Conservation (phyloP, 805 yeast genomes). For the Starmera caribaea region DNA sequence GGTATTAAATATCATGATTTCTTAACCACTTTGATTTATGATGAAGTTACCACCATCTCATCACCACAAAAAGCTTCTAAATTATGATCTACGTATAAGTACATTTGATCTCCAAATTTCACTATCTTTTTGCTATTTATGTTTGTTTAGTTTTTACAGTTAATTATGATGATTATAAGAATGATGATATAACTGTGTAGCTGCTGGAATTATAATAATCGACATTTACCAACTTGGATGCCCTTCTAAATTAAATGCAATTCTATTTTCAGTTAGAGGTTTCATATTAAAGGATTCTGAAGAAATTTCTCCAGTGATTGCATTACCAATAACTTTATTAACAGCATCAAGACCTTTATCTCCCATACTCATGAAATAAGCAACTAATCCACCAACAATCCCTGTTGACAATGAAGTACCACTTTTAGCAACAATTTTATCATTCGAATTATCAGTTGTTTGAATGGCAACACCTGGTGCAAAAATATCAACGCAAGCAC, state of each 20-base stretch:
- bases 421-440: constrained; percentile 22
- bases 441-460: constrained; percentile 27
- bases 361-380: constrained; percentile 33
- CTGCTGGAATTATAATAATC: background rate
- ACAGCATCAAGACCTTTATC: constrained; percentile 25
- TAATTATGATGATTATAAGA: no score
- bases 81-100: constrained; percentile 5
- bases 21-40: constrained; percentile 67
- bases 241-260: constrained; percentile 33
- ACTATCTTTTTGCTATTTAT: no score
- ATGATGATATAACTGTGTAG: no score
- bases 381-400: constrained; percentile 34
- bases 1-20: constrained; percentile 70
- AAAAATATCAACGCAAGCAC: constrained; percentile 42
- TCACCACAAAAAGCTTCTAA: constrained; percentile 12
- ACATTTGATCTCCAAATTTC: no score
- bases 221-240: constrained; percentile 19
- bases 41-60: constrained; percentile 49
- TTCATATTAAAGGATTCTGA: constrained; percentile 33
- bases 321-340: constrained; percentile 29
- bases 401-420: constrained; percentile 46
- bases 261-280: constrained; percentile 50
- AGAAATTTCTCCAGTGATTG: constrained; percentile 41
- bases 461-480: constrained; percentile 39
- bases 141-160: no score